phyloP scores from a whole-genome alignment of 257 asterid species.

The Lycium ferocissimum region DNA sequence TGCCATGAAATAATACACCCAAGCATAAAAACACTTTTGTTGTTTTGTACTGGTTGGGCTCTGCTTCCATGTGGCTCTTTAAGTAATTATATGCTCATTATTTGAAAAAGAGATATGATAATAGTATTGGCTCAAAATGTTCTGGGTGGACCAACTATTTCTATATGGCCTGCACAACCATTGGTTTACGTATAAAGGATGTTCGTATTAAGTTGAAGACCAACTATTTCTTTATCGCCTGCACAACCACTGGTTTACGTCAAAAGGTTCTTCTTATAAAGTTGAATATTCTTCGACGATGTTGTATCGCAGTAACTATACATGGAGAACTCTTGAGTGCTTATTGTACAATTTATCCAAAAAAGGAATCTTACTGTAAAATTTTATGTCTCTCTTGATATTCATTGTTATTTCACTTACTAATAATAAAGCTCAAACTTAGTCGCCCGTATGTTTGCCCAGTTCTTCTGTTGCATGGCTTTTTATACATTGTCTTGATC shows the following conservation, averaged over 20 bases:
- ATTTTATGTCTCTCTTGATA: neutral
- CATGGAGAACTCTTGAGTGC: conserved; percentile 16
- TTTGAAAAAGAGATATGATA: neutral
- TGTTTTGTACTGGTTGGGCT: conserved; percentile 14
- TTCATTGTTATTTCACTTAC: neutral
- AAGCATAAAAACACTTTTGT: neutral
- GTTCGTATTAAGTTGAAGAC: neutral
- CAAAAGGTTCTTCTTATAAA: neutral
- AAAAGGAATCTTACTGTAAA: neutral
- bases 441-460: conserved; percentile 25
- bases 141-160: conserved; percentile 1
- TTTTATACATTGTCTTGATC: conserved; percentile 32
- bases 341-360: neutral
- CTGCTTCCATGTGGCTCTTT: neutral
- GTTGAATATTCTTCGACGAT: neutral
- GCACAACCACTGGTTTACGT: neutral
- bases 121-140: conserved; percentile 22
- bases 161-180: neutral
- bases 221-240: too few species aligned
- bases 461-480: conserved; percentile 31
- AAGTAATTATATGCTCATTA: conserved; percentile 14
- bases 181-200: neutral
- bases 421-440: conserved; percentile 10
- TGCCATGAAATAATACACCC: neutral
- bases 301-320: neutral